Percentiles rank a stretch among this genome's conserved stretches.
Evolutionary conservation across 805 yeast species (phyloP).

Genomic region (Sugiyamaella mastotermitis): DNA sequence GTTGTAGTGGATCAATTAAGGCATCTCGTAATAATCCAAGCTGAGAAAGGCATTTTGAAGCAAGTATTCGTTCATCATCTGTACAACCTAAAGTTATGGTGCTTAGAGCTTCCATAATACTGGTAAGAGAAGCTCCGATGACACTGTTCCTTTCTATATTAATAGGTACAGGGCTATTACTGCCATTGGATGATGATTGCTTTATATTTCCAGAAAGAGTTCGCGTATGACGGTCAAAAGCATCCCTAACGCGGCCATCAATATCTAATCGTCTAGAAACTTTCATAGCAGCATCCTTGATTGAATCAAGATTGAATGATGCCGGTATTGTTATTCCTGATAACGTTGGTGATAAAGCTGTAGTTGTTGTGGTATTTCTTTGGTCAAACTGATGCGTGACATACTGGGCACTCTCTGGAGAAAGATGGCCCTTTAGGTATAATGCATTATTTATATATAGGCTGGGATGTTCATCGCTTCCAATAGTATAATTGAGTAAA

Average conservation of each 20-base stretch:
- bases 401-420: slow-evolving; percentile 20
- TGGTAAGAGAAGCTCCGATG: no score
- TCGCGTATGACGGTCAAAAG: slow-evolving; percentile 12
- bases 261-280: slow-evolving; percentile 16
- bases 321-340: neutral
- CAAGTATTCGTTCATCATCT: no score
- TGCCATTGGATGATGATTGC: no score
- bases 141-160: no score
- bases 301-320: slow-evolving; percentile 10
- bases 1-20: no score
- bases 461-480: slow-evolving; percentile 10
- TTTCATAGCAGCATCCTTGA: slow-evolving; percentile 16
- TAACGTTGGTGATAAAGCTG: slow-evolving; percentile 9
- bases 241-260: slow-evolving; percentile 15
- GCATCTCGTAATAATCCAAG: no score
- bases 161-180: no score
- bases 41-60: no score
- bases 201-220: no score
- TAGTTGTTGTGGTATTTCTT: slow-evolving; percentile 1
- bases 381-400: slow-evolving; percentile 18
- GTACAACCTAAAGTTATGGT: no score
- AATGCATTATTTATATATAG: slow-evolving; percentile 22
- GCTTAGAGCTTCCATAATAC: no score
- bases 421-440: slow-evolving; percentile 16
- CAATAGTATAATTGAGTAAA: slow-evolving; percentile 21